Evolutionary conservation across 163 green algal species (phyloP).

Genomic region (Scenedesmus sp.): DNA sequence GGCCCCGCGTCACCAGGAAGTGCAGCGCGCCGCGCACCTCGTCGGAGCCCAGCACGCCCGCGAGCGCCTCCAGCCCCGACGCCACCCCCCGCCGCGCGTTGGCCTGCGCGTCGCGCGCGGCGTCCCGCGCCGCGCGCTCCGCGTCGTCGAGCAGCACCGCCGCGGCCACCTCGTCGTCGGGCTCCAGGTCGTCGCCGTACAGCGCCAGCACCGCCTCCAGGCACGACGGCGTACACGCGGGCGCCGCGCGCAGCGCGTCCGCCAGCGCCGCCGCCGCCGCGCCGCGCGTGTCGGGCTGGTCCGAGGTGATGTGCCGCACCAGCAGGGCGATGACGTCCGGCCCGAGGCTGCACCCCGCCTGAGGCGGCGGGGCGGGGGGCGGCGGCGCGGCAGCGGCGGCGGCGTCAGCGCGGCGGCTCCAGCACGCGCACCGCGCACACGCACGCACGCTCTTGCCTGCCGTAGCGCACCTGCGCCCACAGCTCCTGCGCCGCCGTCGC

Average conservation of each 20-base stretch:
- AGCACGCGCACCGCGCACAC: background rate
- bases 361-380: background rate
- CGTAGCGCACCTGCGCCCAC: constrained; percentile 62
- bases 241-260: constrained; percentile 46
- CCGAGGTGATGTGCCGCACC: constrained; percentile 33
- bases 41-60: constrained; percentile 50
- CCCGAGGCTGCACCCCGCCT: constrained; percentile 21
- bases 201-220: constrained; percentile 50
- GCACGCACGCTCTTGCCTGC: background rate
- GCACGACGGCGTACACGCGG: constrained; percentile 18
- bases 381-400: background rate
- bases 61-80: constrained; percentile 61
- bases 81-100: constrained; percentile 62
- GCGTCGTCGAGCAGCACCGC: constrained; percentile 23
- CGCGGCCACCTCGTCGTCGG: constrained; percentile 14
- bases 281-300: constrained; percentile 60
- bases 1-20: constrained; percentile 73
- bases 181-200: constrained; percentile 43
- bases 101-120: background rate
- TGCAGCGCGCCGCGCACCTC: constrained; percentile 70
- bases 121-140: background rate
- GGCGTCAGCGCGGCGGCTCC: background rate
- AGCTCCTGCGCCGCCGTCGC: constrained; percentile 58
- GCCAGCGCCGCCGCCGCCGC: constrained; percentile 69
- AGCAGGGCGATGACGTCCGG: constrained; percentile 25